These are phyloP conservation scores for Ceratocystis eucalypticola DNA, from an alignment of 2,329 filamentous ascomycete species.

Conservation along the genomic window DNA sequence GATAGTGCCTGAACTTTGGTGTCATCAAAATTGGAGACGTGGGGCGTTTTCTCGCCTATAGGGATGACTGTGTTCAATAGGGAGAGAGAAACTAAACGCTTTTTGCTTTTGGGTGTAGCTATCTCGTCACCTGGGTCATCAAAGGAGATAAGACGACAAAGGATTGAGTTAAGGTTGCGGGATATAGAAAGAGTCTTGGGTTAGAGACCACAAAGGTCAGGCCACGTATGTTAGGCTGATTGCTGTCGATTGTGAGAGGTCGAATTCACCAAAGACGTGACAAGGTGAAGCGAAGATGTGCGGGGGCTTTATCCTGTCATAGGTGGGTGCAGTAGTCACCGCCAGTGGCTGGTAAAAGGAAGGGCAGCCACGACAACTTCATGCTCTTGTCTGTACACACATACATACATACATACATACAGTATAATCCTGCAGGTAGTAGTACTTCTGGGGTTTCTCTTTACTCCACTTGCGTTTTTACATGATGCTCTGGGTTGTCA, in stretches of 20 bases:
- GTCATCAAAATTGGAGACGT: neutral
- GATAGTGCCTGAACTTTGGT: neutral
- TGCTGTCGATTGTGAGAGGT: neutral
- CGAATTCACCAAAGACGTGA: neutral
- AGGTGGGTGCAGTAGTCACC: no score
- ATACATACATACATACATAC: neutral
- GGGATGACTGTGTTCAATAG: neutral
- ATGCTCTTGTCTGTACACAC: neutral
- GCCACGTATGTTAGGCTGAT: neutral
- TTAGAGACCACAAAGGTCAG: neutral
- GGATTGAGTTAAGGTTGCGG: no score
- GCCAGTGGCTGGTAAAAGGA: no score
- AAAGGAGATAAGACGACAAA: no score
- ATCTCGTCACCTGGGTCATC: no score
- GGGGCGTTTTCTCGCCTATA: neutral
- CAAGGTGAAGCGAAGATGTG: neutral
- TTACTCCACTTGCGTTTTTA: neutral
- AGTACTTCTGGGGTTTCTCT: neutral
- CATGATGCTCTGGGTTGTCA: neutral
- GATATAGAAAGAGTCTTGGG: no score
- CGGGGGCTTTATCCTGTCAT: neutral
- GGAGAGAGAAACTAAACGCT: neutral
- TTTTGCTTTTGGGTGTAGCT: no score
- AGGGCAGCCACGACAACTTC: no score
- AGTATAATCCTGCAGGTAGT: neutral